Percentiles rank a stretch among this genome's conserved stretches.
phyloP scores from a whole-genome alignment of 768 basidiomycete genomes.

The Pulveroboletus sp. region DNA sequence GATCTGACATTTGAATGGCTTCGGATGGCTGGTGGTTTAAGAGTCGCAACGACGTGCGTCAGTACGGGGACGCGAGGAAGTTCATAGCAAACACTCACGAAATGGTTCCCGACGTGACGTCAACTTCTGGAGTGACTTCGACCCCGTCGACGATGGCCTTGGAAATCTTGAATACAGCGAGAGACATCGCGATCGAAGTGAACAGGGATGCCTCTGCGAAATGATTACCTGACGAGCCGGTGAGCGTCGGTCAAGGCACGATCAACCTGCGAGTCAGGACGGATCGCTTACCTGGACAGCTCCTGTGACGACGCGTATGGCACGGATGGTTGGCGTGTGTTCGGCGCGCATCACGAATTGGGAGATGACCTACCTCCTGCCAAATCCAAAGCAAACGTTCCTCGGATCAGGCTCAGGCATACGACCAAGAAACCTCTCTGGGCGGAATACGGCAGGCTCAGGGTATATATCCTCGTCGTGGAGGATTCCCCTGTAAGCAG shows the following conservation, averaged over 20 bases:
- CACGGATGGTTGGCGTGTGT: neutral
- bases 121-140: slow-evolving; percentile 42
- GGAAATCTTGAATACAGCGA: slow-evolving; percentile 43
- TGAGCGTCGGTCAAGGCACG: neutral
- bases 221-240: slow-evolving; percentile 19
- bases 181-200: slow-evolving; percentile 31
- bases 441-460: slow-evolving; percentile 30
- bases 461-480: slow-evolving; percentile 42
- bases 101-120: slow-evolving; percentile 40
- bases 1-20: slow-evolving; percentile 54
- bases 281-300: slow-evolving; percentile 15
- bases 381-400: slow-evolving; percentile 25
- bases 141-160: slow-evolving; percentile 40
- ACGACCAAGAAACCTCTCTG: slow-evolving; percentile 33
- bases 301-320: slow-evolving; percentile 4
- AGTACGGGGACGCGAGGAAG: neutral
- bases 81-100: too few relatives aligned
- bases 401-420: slow-evolving; percentile 18
- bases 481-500: slow-evolving; percentile 53
- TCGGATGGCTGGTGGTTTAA: slow-evolving; percentile 37
- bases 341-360: too few relatives aligned
- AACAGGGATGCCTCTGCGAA: slow-evolving; percentile 31
- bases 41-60: neutral
- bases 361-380: slow-evolving; percentile 21
- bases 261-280: neutral